Conservation (phyloP, 2,329 filamentous ascomycete genomes). For the Ilyonectria mors-panacis region DNA sequence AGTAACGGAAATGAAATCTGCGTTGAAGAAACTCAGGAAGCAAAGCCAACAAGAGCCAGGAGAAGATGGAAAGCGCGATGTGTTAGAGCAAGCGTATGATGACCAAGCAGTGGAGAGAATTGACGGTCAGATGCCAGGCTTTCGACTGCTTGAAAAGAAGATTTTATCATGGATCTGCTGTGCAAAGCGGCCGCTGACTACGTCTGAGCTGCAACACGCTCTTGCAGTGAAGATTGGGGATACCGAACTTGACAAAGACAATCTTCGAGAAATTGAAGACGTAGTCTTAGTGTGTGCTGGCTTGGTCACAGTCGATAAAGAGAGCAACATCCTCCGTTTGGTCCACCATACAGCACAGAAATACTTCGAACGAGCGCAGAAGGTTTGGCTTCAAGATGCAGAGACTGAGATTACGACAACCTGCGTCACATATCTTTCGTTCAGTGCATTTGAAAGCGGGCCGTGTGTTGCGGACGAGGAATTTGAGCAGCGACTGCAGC, state of each 20-base stretch:
- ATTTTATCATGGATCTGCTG: slow-evolving; percentile 57
- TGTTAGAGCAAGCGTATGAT: slow-evolving; percentile 52
- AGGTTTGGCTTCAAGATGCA: slow-evolving; percentile 51
- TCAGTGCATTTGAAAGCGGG: slow-evolving; percentile 40
- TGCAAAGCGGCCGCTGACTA: slow-evolving; percentile 51
- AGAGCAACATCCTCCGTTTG: slow-evolving; percentile 56
- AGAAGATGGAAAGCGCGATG: not conserved
- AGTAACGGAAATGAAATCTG: not conserved
- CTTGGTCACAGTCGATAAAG: slow-evolving; percentile 56
- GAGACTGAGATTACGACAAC: slow-evolving; percentile 46
- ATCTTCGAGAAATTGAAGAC: slow-evolving; percentile 50
- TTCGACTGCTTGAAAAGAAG: slow-evolving; percentile 50
- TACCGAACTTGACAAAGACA: slow-evolving; percentile 51
- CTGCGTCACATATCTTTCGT: slow-evolving; percentile 57
- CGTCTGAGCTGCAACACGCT: slow-evolving; percentile 56
- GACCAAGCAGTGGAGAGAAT: slow-evolving; percentile 40
- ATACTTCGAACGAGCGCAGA: slow-evolving; percentile 56
- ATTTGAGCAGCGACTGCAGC: slow-evolving; percentile 39
- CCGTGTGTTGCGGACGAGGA: slow-evolving; percentile 30
- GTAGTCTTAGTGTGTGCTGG: slow-evolving; percentile 57
- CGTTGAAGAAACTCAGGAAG: not conserved
- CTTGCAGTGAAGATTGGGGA: slow-evolving; percentile 53
- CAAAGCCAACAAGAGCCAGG: not conserved
- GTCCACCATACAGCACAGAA: slow-evolving; percentile 63
- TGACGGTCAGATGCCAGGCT: no score